Evolutionary conservation across 2,329 filamentous ascomycete genomes (phyloP).

Genomic region (Cryphonectria parasitica): DNA sequence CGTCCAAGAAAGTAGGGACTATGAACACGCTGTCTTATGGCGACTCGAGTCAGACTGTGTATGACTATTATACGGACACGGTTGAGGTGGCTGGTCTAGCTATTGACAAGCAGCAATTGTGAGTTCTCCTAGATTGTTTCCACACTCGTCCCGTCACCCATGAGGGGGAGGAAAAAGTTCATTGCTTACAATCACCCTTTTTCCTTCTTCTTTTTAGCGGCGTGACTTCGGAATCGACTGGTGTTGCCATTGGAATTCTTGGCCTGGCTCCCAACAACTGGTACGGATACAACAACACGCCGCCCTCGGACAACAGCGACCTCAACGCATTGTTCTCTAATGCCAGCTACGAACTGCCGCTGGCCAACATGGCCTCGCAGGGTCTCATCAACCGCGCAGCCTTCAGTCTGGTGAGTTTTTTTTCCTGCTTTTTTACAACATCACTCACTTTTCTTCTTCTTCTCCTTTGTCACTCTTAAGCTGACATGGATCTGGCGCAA

Average conservation of each 20-base stretch:
- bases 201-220: neutral
- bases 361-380: slow-evolving; percentile 1
- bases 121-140: neutral
- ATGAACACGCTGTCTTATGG: neutral
- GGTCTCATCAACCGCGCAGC: slow-evolving; percentile 1
- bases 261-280: neutral
- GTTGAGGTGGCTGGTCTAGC: neutral
- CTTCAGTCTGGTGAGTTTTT: neutral
- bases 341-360: slow-evolving; percentile 1
- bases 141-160: too few species aligned
- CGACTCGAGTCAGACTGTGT: neutral
- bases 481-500: neutral
- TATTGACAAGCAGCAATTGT: neutral
- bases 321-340: neutral
- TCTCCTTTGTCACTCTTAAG: neutral
- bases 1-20: neutral
- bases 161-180: too few species aligned
- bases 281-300: slow-evolving; percentile 1
- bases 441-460: neutral
- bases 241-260: neutral
- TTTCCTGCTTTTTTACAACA: neutral
- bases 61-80: slow-evolving; percentile 3
- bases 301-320: neutral
- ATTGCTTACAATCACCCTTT: too few species aligned
- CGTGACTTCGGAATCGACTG: neutral